A percentile compares a stretch with the other conserved stretches of the same genome.
Conservation (phyloP, 139 green algal genomes). For the Trebouxia sp. region DNA sequence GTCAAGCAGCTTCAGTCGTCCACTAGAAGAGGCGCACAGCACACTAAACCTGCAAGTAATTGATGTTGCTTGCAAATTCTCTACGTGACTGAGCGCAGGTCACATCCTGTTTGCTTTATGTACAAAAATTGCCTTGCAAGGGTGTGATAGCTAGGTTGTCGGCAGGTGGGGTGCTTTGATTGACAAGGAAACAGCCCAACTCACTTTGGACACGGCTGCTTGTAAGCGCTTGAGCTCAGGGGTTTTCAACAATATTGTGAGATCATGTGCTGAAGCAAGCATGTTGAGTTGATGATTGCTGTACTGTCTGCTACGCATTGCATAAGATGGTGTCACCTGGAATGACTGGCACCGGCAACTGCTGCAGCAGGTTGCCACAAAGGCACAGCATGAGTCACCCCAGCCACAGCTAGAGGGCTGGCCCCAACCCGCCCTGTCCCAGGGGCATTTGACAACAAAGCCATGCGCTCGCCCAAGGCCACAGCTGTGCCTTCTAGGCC, state of each 20-base stretch:
- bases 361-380: slow-evolving; percentile 13
- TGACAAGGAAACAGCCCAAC: no score
- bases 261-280: no score
- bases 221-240: no score
- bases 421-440: not conserved
- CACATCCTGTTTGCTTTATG: not conserved
- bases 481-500: not conserved
- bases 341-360: not conserved
- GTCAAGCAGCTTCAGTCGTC: slow-evolving; percentile 22
- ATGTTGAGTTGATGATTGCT: no score
- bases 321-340: slow-evolving; percentile 21
- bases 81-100: no score
- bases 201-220: no score
- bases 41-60: slow-evolving; percentile 23
- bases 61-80: no score
- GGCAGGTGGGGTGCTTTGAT: no score
- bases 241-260: no score
- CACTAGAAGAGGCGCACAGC: slow-evolving; percentile 11
- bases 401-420: slow-evolving; percentile 9
- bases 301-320: no score
- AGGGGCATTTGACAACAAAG: slow-evolving; percentile 4
- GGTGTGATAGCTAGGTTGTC: no score
- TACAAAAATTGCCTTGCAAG: no score
- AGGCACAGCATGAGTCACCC: slow-evolving; percentile 7
- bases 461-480: slow-evolving; percentile 13